Evolutionary conservation across 1,284 basidiomycete species (phyloP).

Genomic region (Athelia sp.): DNA sequence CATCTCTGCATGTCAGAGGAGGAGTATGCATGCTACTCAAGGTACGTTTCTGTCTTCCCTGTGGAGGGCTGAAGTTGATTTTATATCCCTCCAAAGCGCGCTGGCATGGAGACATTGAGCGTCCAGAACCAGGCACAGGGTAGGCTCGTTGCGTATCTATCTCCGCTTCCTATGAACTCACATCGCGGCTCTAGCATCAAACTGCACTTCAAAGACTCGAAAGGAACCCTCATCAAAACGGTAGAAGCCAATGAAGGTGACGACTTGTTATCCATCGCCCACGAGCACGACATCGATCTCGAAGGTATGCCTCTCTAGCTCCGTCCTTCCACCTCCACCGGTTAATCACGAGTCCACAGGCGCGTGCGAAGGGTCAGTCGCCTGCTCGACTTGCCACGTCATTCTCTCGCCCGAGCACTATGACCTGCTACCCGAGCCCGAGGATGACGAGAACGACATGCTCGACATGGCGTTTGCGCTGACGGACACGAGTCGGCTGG

Average conservation of each 20-base stretch:
- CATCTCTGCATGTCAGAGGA: too few relatives aligned
- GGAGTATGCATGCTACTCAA: too few relatives aligned
- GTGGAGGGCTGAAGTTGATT: too few relatives aligned
- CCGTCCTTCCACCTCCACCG: not conserved
- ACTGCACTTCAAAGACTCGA: slow-evolving; percentile 86
- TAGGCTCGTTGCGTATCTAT: slow-evolving; percentile 30
- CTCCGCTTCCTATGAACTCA: slow-evolving; percentile 2
- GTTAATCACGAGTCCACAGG: slow-evolving; percentile 40
- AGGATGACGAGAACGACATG: slow-evolving; percentile 99
- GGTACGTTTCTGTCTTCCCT: too few relatives aligned
- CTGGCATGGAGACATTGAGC: slow-evolving; percentile 36
- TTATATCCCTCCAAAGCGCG: not conserved
- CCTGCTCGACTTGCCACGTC: slow-evolving; percentile 97
- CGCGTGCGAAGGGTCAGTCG: slow-evolving; percentile 94
- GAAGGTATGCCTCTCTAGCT: slow-evolving; percentile 65
- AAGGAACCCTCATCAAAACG: slow-evolving; percentile 79
- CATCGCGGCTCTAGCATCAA: slow-evolving; percentile 62
- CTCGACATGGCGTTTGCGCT: slow-evolving; percentile 96
- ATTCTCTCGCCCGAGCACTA: slow-evolving; percentile 83
- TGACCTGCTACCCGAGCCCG: slow-evolving; percentile 84
- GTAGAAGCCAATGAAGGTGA: slow-evolving; percentile 94
- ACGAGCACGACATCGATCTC: slow-evolving; percentile 96
- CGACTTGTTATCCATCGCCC: slow-evolving; percentile 86
- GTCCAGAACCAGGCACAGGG: slow-evolving; percentile 60
- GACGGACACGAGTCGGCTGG: slow-evolving; percentile 85